These are phyloP conservation scores for Aechmea fasciata DNA, from an alignment of 176 grass and related monocot species.

Conservation along the genomic window DNA sequence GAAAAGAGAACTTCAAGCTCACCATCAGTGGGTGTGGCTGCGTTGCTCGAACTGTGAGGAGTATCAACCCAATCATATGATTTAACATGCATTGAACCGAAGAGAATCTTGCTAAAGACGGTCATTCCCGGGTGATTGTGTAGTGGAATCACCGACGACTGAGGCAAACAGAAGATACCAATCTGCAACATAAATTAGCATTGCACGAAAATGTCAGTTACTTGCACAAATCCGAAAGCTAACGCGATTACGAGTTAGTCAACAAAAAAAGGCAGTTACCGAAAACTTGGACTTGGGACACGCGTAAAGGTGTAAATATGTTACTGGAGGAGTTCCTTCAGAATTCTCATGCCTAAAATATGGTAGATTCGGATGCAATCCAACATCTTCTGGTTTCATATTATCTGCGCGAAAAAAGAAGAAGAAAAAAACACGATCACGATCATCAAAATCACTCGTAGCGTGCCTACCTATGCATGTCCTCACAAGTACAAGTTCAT, in stretches of 20 bases:
- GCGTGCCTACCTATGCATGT: background rate
- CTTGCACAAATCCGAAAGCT: background rate
- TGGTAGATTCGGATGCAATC: slow-evolving; percentile 26
- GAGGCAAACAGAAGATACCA: slow-evolving; percentile 77
- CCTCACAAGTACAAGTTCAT: background rate
- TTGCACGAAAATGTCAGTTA: slow-evolving; percentile 4
- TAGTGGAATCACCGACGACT: slow-evolving; percentile 61
- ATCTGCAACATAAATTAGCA: slow-evolving; percentile 42
- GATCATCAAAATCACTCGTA: background rate
- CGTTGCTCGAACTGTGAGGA: background rate
- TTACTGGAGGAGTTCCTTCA: slow-evolving; percentile 27
- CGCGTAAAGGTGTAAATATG: slow-evolving; percentile 61
- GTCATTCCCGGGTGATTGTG: slow-evolving; percentile 97
- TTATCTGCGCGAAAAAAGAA: slow-evolving; percentile 29
- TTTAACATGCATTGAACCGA: slow-evolving; percentile 86
- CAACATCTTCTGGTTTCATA: slow-evolving; percentile 42
- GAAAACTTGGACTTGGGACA: slow-evolving; percentile 68
- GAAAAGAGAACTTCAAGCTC: background rate
- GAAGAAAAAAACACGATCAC: background rate
- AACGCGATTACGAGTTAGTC: too few relatives aligned
- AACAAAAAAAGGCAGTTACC: slow-evolving; percentile 20
- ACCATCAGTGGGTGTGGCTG: background rate
- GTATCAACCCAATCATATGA: slow-evolving; percentile 71
- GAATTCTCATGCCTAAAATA: slow-evolving; percentile 35
- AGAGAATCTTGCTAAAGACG: slow-evolving; percentile 87